A percentile compares a stretch with the other conserved stretches of the same genome.
Conservation (phyloP, 2,329 filamentous ascomycete genomes). For the Xylaria sp. region DNA sequence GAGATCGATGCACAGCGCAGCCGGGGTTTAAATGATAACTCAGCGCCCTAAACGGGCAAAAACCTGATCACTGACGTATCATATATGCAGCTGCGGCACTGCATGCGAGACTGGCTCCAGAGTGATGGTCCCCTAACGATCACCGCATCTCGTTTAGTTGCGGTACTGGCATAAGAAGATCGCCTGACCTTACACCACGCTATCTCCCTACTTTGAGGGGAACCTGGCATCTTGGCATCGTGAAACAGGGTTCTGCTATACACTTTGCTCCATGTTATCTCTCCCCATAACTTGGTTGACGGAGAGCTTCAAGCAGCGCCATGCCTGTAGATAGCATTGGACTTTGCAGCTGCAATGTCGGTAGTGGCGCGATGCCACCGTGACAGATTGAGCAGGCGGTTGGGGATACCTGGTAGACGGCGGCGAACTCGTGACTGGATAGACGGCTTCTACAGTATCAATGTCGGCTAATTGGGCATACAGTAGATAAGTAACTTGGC, state of each 20-base stretch:
- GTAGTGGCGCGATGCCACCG: conserved; percentile 21
- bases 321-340: conserved; percentile 14
- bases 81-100: not conserved
- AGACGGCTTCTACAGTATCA: conserved; percentile 4
- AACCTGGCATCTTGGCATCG: conserved; percentile 36
- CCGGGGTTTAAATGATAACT: conserved; percentile 5
- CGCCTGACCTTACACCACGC: conserved; percentile 17
- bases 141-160: conserved; percentile 26
- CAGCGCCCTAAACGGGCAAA: conserved; percentile 5
- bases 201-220: conserved; percentile 24
- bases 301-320: conserved; percentile 1
- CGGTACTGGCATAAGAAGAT: conserved; percentile 20
- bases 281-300: conserved; percentile 22
- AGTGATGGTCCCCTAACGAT: conserved; percentile 18
- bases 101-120: no score
- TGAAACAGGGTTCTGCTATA: conserved; percentile 11
- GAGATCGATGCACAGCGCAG: not conserved
- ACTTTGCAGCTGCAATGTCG: conserved; percentile 22
- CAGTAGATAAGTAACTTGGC: not conserved
- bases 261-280: conserved; percentile 2
- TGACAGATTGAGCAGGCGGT: conserved; percentile 27
- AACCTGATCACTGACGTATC: conserved; percentile 5
- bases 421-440: conserved; percentile 8
- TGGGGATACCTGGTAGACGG: conserved; percentile 14
- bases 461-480: conserved; percentile 32